A percentile compares a stretch with the other conserved stretches of the same genome.
Conservation (phyloP, 1,139 yeast species). For the Tardiomyces blankii region DNA sequence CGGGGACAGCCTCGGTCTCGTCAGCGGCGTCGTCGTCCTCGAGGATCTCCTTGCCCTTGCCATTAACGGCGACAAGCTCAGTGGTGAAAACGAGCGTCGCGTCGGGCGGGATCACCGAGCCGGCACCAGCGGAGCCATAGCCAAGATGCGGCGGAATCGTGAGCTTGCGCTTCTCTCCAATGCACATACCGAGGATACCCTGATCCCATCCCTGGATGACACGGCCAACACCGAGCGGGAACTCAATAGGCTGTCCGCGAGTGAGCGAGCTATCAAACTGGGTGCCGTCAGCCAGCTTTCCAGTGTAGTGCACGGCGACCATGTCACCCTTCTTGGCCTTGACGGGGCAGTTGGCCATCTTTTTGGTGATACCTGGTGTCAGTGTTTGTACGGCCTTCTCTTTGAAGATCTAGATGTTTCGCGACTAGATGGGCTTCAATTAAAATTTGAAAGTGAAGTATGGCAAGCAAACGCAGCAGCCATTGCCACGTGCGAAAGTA, state of each 20-base stretch:
- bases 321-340: conserved; percentile 53
- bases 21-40: neutral
- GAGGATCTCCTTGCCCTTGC: conserved; percentile 8
- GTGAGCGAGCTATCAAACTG: conserved; percentile 64
- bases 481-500: too few relatives aligned
- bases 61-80: conserved; percentile 23
- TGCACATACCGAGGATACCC: conserved; percentile 70
- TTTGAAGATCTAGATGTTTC: conserved; percentile 1
- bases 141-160: conserved; percentile 69
- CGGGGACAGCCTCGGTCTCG: neutral
- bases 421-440: neutral
- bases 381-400: conserved; percentile 3
- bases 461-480: too few relatives aligned
- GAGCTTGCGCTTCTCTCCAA: conserved; percentile 74
- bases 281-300: conserved; percentile 54
- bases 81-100: conserved; percentile 41
- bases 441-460: too few relatives aligned
- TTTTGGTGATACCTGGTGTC: conserved; percentile 32
- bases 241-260: conserved; percentile 56
- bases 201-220: conserved; percentile 87
- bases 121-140: conserved; percentile 63
- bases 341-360: conserved; percentile 41
- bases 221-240: conserved; percentile 60
- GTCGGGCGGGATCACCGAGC: conserved; percentile 63
- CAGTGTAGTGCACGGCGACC: conserved; percentile 66